Evolutionary conservation across 1,139 yeast genomes (phyloP), one percentile per base, ranked within the genome.

Genomic region (Geotrichum europaeum): DNA sequence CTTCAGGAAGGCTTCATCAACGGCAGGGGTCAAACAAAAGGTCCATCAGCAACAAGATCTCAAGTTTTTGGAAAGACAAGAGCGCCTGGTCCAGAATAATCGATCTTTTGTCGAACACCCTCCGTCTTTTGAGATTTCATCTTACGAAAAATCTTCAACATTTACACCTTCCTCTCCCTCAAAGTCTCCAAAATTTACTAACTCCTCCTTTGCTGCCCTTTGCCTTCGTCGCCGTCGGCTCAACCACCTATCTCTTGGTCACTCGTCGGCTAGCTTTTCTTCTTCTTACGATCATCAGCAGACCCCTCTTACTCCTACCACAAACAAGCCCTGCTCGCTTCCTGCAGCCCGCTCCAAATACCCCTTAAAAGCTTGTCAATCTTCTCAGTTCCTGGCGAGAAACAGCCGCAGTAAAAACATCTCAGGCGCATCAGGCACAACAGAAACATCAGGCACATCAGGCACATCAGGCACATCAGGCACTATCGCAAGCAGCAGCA

Each of bases 391-490:
- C 36, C 52, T 50, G 20, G 20, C 30, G 20, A 28, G 20, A 24
- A 50, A 32, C 18, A 32, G 43, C 13, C n/a, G n/a, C 22, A 9
- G 36, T 50, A 50, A 51, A 47, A 12, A 12, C 56, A 43, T 43
- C 15, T 24, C 56, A 47, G 18, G 24, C 36, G 30, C 43, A 53
- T 40, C 56, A 25, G 30, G 45, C 56, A 32, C 49, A 36, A 22
- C 36, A 25, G 55, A 30, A 49, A 22, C 49, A 3, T 24, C 56
- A 45, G 15, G 18, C 56, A 53, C 49, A 36, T 43, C 36, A 53
- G 55, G 49, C 55, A 22, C 49, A 3, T 24, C 56, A 45, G 15
- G 18, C 56, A 53, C 49, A 36, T 43, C 36, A 53, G 55, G 49
- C 55, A 22, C 49, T 3, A n/a, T n/a, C 20, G 9, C 47, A 40